A percentile compares a stretch with the other conserved stretches of the same genome.
Evolutionary conservation across 2,329 filamentous ascomycete species (phyloP).

Genomic region (Trichoderma semiorbis): DNA sequence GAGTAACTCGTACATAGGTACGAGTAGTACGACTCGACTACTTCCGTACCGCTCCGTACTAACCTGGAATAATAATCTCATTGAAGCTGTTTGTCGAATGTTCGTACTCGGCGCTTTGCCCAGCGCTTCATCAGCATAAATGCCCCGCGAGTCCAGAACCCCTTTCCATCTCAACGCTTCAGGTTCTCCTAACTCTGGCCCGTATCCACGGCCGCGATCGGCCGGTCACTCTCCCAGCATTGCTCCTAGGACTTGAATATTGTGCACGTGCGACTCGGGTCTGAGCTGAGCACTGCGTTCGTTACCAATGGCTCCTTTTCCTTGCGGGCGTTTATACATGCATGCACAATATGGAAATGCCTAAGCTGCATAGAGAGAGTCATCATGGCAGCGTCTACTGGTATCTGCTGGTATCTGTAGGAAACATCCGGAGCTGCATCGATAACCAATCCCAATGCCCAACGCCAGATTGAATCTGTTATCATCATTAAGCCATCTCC

Average conservation of each 20-base stretch:
- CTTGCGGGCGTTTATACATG: background rate
- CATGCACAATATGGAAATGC: background rate
- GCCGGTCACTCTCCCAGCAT: background rate
- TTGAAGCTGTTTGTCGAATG: background rate
- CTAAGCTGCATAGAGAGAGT: background rate
- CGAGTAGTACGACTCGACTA: background rate
- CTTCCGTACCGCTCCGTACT: background rate
- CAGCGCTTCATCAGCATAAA: constrained; percentile 8
- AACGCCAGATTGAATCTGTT: background rate
- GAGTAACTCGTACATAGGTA: background rate
- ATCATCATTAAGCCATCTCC: background rate
- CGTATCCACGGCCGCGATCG: background rate
- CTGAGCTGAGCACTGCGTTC: background rate
- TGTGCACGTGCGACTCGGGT: background rate
- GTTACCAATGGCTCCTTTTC: background rate
- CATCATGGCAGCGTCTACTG: background rate
- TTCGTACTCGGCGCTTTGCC: background rate
- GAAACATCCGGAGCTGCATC: background rate
- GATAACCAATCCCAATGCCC: background rate
- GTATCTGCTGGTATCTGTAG: background rate
- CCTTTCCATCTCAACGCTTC: background rate
- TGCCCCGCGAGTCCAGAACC: background rate
- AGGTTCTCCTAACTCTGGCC: background rate
- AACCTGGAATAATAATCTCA: background rate
- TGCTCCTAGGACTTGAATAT: background rate